Conservation (phyloP, 805 yeast species). For the Candida ponderosae region DNA sequence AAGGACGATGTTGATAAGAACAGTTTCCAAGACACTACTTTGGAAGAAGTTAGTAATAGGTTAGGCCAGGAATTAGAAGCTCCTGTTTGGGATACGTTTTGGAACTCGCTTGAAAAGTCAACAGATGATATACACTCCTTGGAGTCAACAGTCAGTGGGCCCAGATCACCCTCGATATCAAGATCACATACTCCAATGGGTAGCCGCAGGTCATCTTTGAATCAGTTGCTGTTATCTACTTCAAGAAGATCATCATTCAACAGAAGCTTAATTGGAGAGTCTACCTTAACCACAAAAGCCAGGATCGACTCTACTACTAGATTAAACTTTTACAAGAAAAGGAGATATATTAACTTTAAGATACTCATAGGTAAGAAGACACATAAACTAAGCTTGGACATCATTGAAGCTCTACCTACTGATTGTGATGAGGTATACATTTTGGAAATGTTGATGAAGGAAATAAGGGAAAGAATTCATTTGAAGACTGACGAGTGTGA, state of each 20-base stretch:
- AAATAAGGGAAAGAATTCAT: constrained; percentile 16
- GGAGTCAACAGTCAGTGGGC: constrained; percentile 13
- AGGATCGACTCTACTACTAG: constrained; percentile 15
- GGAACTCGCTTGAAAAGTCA: constrained; percentile 24
- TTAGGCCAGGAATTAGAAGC: constrained; percentile 13
- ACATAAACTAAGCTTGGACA: constrained; percentile 18
- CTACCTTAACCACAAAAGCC: constrained; percentile 1
- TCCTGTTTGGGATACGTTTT: constrained; percentile 23
- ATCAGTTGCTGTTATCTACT: constrained; percentile 7
- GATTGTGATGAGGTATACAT: constrained; percentile 16
- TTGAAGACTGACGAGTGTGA: constrained; percentile 16
- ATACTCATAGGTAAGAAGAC: constrained; percentile 7
- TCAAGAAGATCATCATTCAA: constrained; percentile 16
- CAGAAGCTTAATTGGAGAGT: constrained; percentile 7
- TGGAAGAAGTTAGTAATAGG: constrained; percentile 16
- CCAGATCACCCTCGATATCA: constrained; percentile 14
- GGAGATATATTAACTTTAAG: constrained; percentile 14
- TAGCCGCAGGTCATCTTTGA: constrained; percentile 14
- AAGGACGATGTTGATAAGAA: constrained; percentile 14
- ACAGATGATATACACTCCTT: constrained; percentile 19
- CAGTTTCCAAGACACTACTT: constrained; percentile 11
- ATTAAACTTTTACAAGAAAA: constrained; percentile 13
- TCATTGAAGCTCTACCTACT: constrained; percentile 12
- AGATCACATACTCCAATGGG: constrained; percentile 16
- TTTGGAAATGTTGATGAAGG: constrained; percentile 14